These are phyloP conservation scores for Alternaria rosae DNA, from an alignment of 2,329 filamentous ascomycete species.

Conservation along the genomic window DNA sequence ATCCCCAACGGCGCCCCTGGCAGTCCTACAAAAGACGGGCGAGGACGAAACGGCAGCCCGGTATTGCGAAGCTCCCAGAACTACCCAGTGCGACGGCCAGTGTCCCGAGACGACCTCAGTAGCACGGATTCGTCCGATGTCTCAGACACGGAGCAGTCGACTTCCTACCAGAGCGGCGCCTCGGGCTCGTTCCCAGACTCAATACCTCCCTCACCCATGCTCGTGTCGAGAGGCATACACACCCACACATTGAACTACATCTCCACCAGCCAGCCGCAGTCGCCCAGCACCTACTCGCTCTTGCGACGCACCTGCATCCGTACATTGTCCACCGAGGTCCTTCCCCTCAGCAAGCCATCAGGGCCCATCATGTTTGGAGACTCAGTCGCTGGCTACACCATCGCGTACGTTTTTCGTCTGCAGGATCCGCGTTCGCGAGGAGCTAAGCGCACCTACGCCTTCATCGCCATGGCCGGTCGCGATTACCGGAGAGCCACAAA, in stretches of 20 bases:
- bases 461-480: conserved; percentile 64
- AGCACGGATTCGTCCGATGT: conserved; percentile 48
- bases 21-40: conserved; percentile 58
- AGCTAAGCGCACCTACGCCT: conserved; percentile 63
- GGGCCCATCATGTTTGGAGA: conserved; percentile 67
- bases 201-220: conserved; percentile 52
- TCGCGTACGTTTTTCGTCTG: conserved; percentile 66
- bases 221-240: conserved; percentile 54
- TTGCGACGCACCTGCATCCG: conserved; percentile 65
- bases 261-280: conserved; percentile 63
- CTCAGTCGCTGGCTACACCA: conserved; percentile 63
- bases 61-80: conserved; percentile 63
- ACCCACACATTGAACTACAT: conserved; percentile 65
- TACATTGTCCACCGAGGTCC: conserved; percentile 64
- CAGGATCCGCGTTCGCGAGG: conserved; percentile 66
- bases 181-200: conserved; percentile 44
- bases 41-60: conserved; percentile 60
- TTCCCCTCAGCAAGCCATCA: conserved; percentile 63
- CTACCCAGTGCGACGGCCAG: conserved; percentile 58
- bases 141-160: conserved; percentile 50
- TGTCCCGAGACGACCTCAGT: conserved; percentile 37
- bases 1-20: conserved; percentile 62
- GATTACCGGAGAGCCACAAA: conserved; percentile 60
- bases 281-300: conserved; percentile 61
- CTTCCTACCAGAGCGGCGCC: conserved; percentile 44